Evolutionary conservation across 2,329 filamentous ascomycete species (phyloP).

Genomic region (Colletotrichum costaricense): DNA sequence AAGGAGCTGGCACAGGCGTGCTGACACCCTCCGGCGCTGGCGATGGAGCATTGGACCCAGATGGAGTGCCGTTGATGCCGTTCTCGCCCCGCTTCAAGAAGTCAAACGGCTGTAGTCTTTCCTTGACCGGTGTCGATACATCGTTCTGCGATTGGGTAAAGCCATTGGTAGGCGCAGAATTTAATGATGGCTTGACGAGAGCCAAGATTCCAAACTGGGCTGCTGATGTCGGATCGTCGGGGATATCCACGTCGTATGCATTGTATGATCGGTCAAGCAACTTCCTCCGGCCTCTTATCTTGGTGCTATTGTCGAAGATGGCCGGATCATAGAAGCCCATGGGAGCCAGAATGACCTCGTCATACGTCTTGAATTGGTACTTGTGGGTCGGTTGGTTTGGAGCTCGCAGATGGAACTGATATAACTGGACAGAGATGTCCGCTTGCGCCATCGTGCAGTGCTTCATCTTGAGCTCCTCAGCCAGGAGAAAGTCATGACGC

Average conservation of each 20-base stretch:
- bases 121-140: constrained; percentile 70
- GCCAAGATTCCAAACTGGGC: constrained; percentile 80
- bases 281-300: constrained; percentile 82
- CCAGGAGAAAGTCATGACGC: constrained; percentile 91
- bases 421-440: constrained; percentile 88
- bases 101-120: constrained; percentile 74
- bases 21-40: constrained; percentile 82
- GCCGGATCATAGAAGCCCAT: constrained; percentile 94
- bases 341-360: constrained; percentile 92
- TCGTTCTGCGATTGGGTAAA: constrained; percentile 56
- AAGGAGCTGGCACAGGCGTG: constrained; percentile 72
- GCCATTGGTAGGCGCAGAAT: constrained; percentile 55
- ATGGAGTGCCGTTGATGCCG: constrained; percentile 80
- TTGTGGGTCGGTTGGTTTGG: constrained; percentile 90
- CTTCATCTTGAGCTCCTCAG: constrained; percentile 95
- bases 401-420: constrained; percentile 90
- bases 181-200: constrained; percentile 69
- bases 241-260: constrained; percentile 86
- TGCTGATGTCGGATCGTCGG: constrained; percentile 88
- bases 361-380: constrained; percentile 96
- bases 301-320: constrained; percentile 85
- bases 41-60: constrained; percentile 87
- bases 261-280: constrained; percentile 91
- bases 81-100: constrained; percentile 75
- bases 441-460: constrained; percentile 92